Evolutionary conservation across 2,329 filamentous ascomycete genomes (phyloP), one percentile per base, ranked within the genome.

Genomic region (Fonsecaea pugnacius): DNA sequence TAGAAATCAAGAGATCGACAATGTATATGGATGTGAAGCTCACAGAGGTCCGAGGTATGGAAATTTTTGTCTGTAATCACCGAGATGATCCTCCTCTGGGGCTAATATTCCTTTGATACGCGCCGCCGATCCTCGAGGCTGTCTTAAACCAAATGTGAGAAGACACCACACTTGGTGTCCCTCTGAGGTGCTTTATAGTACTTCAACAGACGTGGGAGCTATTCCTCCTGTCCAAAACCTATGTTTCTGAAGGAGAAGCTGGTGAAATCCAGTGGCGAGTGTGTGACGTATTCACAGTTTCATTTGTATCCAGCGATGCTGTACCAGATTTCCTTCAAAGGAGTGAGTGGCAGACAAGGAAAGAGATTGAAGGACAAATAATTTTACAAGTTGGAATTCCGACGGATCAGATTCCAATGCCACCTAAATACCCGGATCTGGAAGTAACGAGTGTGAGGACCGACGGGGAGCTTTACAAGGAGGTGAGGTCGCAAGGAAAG

Each of bases 381-480:
- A 27, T 38, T 48, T 52, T 43, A 30, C 53, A 18, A 48, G 57
- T 67, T 64, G 35, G 8, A 36, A 57, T 66, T 46, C 52, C 21
- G 46, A 52, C 63, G 40, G 56, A 24, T 53, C 43, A 32, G 48
- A 46, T 59, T 35, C 21, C 48, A 55, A 54, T 62, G 33, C 56
- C 33, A 50, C 51, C 57, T 36, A 51, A 21, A 46, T 4, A 12
- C 35, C 57, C 27, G 33, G 43, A 21, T 24, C 46, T 32, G 43
- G 51, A 30, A 58, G 33, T 61, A 66, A 67, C 54, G 65, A 67
- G 55, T 55, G 65, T 67, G 58, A 67, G 33, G 57, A 54, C 32
- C 40, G 54, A 46, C 35, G 51, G 43, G 40, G 51, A 43, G 21
- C 18, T 59, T 21, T 59, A 18, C 33, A 60, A 43, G 60, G 58